These are phyloP conservation scores for Nicotiana rustica DNA, from an alignment of 305 asterid species.

Conservation along the genomic window DNA sequence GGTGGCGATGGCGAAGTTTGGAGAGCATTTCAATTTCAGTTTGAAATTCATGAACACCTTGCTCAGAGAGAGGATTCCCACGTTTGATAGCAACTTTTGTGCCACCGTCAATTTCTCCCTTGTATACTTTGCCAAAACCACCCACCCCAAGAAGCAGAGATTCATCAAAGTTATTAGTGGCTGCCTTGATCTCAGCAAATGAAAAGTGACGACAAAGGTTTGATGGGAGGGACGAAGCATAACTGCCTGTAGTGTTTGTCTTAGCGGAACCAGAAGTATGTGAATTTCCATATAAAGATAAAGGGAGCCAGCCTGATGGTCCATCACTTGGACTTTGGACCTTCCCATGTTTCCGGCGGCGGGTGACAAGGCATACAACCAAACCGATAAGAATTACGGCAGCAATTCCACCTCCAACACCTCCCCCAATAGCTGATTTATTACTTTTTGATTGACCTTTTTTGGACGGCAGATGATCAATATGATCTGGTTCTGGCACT, in stretches of 20 bases:
- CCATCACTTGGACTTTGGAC: conserved; percentile 63
- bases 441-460: conserved; percentile 50
- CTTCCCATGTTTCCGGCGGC: conserved; percentile 52
- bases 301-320: conserved; percentile 74
- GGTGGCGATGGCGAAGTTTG: conserved; percentile 94
- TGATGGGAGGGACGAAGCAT: conserved; percentile 76
- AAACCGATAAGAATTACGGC: conserved; percentile 65
- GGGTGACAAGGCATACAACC: conserved; percentile 51
- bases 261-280: conserved; percentile 72
- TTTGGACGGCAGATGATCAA: conserved; percentile 37
- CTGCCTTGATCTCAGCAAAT: conserved; percentile 80
- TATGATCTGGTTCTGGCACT: conserved; percentile 46
- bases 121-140: conserved; percentile 90
- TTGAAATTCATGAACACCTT: conserved; percentile 88
- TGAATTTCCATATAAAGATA: conserved; percentile 79
- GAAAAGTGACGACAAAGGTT: conserved; percentile 91
- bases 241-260: conserved; percentile 80
- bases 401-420: conserved; percentile 79
- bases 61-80: conserved; percentile 78
- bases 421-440: conserved; percentile 70
- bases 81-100: conserved; percentile 88
- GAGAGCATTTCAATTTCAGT: conserved; percentile 97
- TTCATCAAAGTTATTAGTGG: conserved; percentile 83
- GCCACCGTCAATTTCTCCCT: conserved; percentile 83
- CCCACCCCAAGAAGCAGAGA: conserved; percentile 85